A percentile compares a stretch with the other conserved stretches of the same genome.
phyloP scores from a whole-genome alignment of 306 rosid species.

The Medicago arabica region DNA sequence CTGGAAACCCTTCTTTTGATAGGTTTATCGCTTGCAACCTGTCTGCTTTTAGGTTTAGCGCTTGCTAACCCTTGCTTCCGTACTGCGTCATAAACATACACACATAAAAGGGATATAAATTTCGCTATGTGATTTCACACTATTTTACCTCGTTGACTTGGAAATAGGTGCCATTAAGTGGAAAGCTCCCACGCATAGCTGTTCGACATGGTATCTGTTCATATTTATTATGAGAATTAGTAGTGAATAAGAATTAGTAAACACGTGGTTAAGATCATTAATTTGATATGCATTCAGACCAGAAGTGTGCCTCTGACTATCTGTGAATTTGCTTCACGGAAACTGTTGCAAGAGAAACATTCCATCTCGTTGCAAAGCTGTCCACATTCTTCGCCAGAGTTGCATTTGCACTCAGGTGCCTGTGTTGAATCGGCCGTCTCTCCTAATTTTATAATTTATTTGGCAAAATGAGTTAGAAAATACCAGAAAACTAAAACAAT shows the following conservation, averaged over 20 bases:
- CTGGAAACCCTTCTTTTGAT: too few species aligned
- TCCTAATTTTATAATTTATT: conserved; percentile 61
- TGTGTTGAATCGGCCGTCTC: conserved; percentile 89
- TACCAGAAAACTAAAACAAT: conserved; percentile 30
- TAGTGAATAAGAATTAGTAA: not conserved
- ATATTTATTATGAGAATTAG: conserved; percentile 45
- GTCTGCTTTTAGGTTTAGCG: too few species aligned
- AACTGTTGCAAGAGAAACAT: conserved; percentile 86
- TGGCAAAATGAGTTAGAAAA: conserved; percentile 40
- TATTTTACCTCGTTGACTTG: conserved; percentile 90
- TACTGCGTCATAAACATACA: too few species aligned
- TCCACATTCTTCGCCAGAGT: conserved; percentile 63
- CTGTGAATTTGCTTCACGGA: conserved; percentile 77
- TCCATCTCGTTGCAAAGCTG: conserved; percentile 75
- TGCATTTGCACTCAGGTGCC: conserved; percentile 80
- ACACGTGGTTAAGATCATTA: conserved; percentile 20
- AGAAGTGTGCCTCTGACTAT: conserved; percentile 85
- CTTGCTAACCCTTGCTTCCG: too few species aligned
- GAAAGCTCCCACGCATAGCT: conserved; percentile 95
- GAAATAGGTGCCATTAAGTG: conserved; percentile 94
- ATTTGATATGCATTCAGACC: conserved; percentile 60
- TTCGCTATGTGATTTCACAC: conserved; percentile 9
- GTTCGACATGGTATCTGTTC: conserved; percentile 93
- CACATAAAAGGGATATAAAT: conserved; percentile 28
- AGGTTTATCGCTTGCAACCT: too few species aligned